Base-by-base conservation (phyloP, 129 eudicot genomes). In the Dittrichia graveolens region DNA sequence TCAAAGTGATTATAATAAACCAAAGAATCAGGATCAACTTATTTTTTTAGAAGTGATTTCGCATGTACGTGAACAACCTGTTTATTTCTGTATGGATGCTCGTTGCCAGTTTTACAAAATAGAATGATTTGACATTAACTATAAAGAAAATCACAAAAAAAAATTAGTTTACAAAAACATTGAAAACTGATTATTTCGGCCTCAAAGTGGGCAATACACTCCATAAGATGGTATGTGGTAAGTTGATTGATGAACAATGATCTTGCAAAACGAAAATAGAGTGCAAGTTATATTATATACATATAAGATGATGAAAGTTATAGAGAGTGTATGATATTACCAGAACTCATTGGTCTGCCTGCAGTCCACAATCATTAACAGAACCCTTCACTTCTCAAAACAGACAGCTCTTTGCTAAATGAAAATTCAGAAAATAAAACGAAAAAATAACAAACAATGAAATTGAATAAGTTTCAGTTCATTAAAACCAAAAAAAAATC, bases 321-420 rank as follows among this genome's bases (percentile, higher is more conserved):
- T 6, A 76, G 38, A 76, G 61, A 52, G 69, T 69, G 60, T 46
- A 44, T 24, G 45, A 62, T 52, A 80, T 61, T 83, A 80, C 92
- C 86, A 78, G 92, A 57, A 80, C 84, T 86, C 95, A 85, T 88
- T 81, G 83, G 81, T 85, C 80, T 78, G 73, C 79, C 70, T 65
- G 62, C 49, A 59, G 57, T 75, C 82, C 78, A 55, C 83, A 83
- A 73, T 76, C 88, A 85, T 79, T 64, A 84, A 79, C 78, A 73
- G 58, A 50, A 74, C 47, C 74, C 41, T 66, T 50, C 67, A 71
- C 81, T 43, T 31, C 79, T 77, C 69, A 61, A 69, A 61, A 60
- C 38, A 50, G 13, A 61, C 56, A 16, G 5, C 77, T 59, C 72
- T 53, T 78, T 43, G 71, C 72, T 70, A 62, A 7, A 70, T 62